phyloP scores from a whole-genome alignment of 345 rosid genomes.

The Raphanus sativus region DNA sequence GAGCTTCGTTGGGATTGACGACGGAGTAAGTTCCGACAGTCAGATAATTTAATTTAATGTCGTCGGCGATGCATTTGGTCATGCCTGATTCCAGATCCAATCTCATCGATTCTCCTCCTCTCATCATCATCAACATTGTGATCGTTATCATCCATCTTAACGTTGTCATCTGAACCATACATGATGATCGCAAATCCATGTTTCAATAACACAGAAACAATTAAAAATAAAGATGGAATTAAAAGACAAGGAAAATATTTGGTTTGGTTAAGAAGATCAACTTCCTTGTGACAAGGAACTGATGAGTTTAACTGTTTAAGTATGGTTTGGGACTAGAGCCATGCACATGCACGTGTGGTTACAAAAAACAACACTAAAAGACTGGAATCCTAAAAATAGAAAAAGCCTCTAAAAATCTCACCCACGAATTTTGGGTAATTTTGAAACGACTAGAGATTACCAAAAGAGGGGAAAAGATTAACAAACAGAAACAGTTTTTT shows the following conservation, averaged over 20 bases:
- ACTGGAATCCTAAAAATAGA: constrained; percentile 7
- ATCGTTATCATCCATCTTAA: constrained; percentile 31
- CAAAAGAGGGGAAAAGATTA: not conserved
- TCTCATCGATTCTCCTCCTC: constrained; percentile 51
- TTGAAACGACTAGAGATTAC: not conserved
- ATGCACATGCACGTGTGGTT: constrained; percentile 25
- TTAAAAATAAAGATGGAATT: not conserved
- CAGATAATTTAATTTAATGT: constrained; percentile 61
- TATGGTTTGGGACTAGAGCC: not conserved
- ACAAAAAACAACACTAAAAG: constrained; percentile 1
- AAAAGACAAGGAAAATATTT: not conserved
- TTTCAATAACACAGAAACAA: not conserved
- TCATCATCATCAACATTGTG: constrained; percentile 9
- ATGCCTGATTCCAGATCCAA: constrained; percentile 60
- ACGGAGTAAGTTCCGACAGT: constrained; percentile 61
- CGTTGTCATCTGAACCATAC: constrained; percentile 27
- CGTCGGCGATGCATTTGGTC: constrained; percentile 80
- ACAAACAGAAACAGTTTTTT: not conserved
- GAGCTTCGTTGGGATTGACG: constrained; percentile 55
- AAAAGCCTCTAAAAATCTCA: not conserved
- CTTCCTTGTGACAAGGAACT: constrained; percentile 23
- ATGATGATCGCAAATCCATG: constrained; percentile 14
- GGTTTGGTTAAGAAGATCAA: not conserved
- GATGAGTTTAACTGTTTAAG: constrained; percentile 19
- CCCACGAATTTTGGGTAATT: not conserved